Percentiles rank a stretch among this genome's conserved stretches.
phyloP scores from a whole-genome alignment of 495 filamentous ascomycete species.

The Parathielavia hyrcaniae region DNA sequence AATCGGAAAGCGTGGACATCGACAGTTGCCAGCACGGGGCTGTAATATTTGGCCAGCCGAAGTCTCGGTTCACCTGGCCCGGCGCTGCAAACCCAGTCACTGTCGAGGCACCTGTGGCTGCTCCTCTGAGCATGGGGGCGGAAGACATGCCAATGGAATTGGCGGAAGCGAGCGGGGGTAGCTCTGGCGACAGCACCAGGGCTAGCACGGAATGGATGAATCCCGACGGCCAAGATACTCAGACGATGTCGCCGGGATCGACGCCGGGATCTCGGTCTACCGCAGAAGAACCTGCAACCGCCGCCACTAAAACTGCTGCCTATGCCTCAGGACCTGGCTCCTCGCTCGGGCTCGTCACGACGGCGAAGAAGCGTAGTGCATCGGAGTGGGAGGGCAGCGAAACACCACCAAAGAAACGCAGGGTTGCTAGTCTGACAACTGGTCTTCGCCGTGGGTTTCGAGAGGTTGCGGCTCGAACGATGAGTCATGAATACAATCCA shows the following conservation, averaged over 20 bases:
- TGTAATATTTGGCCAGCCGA: neutral
- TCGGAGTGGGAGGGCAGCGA: neutral
- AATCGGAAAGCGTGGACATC: neutral
- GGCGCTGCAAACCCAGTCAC: neutral
- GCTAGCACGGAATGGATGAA: neutral
- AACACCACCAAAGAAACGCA: neutral
- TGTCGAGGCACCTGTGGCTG: neutral
- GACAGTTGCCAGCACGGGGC: neutral
- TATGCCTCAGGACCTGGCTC: neutral
- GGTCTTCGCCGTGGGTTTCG: neutral
- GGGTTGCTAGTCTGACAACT: neutral
- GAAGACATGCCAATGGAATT: neutral
- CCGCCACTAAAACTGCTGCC: neutral
- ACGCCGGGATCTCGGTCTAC: neutral
- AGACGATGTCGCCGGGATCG: neutral
- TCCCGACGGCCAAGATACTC: neutral
- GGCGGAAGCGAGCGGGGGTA: neutral
- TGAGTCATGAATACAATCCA: too few relatives aligned
- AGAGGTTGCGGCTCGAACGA: neutral
- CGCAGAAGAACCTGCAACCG: neutral
- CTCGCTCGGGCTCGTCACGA: neutral
- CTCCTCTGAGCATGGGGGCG: neutral
- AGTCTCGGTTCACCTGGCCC: neutral
- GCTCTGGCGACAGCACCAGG: neutral
- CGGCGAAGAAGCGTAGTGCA: neutral